Conservation (phyloP, 2,329 filamentous ascomycete species). For the Botrytis squamosa region DNA sequence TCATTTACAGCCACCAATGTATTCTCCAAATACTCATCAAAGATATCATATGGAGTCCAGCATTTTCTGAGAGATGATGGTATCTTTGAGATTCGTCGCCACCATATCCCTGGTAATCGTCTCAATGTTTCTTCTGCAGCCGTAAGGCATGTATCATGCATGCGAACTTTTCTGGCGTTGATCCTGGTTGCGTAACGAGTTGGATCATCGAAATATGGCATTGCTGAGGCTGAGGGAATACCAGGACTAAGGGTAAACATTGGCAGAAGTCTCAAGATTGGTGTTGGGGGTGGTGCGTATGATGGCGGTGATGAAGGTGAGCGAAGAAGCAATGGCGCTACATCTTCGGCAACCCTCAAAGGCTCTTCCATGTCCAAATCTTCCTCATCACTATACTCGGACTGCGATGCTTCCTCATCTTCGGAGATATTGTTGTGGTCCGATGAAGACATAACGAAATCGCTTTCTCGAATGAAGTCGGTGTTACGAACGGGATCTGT, state of each 20-base stretch:
- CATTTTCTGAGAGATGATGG: conserved; percentile 1
- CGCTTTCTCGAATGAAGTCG: not conserved
- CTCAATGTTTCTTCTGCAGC: not conserved
- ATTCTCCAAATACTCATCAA: not conserved
- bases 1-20: conserved; percentile 4
- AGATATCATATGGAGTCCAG: conserved; percentile 6
- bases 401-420: not conserved
- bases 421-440: not conserved
- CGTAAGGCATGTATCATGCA: not conserved
- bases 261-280: not conserved
- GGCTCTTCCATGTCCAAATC: not conserved
- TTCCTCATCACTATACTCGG: not conserved
- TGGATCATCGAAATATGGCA: not conserved
- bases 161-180: conserved; percentile 2
- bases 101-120: not conserved
- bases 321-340: not conserved
- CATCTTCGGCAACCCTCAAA: too few species aligned
- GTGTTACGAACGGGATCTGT: not conserved
- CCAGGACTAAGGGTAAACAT: not conserved
- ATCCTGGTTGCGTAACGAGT: not conserved
- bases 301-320: not conserved
- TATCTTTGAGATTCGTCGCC: not conserved
- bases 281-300: conserved; percentile 1
- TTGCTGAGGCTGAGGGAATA: not conserved
- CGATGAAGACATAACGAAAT: not conserved